A percentile compares a stretch with the other conserved stretches of the same genome.
Conservation (phyloP, 768 basidiomycete genomes). For the Suillus paluster region DNA sequence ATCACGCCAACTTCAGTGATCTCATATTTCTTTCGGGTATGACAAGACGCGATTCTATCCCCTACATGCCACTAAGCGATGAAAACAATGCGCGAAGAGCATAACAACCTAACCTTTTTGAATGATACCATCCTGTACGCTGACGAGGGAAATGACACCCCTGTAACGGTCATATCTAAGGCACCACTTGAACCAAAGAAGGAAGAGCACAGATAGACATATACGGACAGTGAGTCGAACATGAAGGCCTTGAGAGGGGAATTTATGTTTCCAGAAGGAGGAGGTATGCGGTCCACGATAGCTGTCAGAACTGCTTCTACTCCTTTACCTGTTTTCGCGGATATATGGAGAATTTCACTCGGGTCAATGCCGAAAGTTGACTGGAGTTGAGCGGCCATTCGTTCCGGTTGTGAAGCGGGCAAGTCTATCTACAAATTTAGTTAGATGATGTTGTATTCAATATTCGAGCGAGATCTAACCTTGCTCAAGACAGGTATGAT, state of each 20-base stretch:
- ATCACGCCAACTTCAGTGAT: conserved; percentile 88
- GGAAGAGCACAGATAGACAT: conserved; percentile 6
- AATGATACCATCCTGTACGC: conserved; percentile 77
- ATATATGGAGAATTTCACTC: conserved; percentile 75
- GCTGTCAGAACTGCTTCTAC: conserved; percentile 78
- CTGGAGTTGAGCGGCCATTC: conserved; percentile 80
- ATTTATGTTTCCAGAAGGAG: conserved; percentile 61
- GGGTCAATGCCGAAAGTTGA: conserved; percentile 83
- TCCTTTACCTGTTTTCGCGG: conserved; percentile 91
- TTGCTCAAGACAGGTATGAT: conserved; percentile 96
- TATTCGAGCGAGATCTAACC: conserved; percentile 42
- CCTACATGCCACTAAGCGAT: conserved; percentile 49
- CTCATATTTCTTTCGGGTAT: conserved; percentile 88
- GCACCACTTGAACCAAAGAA: conserved; percentile 14
- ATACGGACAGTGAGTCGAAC: conserved; percentile 87
- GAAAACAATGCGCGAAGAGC: background rate
- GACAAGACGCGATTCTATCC: conserved; percentile 85
- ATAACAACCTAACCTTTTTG: conserved; percentile 65
- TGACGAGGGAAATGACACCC: conserved; percentile 92
- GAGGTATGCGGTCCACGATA: conserved; percentile 83
- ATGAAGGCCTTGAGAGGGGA: conserved; percentile 80
- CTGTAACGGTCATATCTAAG: conserved; percentile 91
- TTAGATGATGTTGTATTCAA: conserved; percentile 7
- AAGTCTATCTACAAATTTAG: conserved; percentile 75
- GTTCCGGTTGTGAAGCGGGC: conserved; percentile 83